Evolutionary conservation across 805 yeast genomes (phyloP), one percentile per base, ranked within the genome.

Genomic region (Saturnispora gosingensis): DNA sequence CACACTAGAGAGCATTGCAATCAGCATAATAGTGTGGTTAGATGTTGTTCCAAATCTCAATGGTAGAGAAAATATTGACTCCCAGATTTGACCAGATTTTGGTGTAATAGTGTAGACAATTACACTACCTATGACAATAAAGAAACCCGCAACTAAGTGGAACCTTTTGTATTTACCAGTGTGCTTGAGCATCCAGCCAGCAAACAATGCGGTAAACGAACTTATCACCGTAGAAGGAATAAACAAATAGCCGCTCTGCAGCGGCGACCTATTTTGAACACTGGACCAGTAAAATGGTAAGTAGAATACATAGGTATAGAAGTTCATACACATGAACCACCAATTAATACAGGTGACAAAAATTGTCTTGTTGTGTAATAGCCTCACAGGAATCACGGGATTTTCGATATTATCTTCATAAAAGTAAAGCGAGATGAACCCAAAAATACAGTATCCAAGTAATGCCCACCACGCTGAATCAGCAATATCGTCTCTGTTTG

Each of bases 1-100:
- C 2, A 83, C 91, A 2, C 90, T 78, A 0, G 91, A 81, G 45
- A 87, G 82, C 64, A 87, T 72, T 0, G 93, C 84, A 34, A 86
- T 67, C 46, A 87, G 69, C 0, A 89, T 80, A 2, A 85, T 78
- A 0, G 93, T 86, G 54, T 86, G 71, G 63, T 81, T 72, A 3
- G 78, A 68, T 1, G 91, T 78, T 58, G 83, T 82, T 1, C 85
- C 85, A 30, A 79, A 67, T 4, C 91, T 87, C 9, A 80, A 77
- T 10, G 81, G 66, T 20, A 77, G 58, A 53, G 80, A 61, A 36
- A 76, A 62, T 1, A 72, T 46, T 52, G 65, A 75, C 51, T 79
- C 82, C 10, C 58, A 54, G 51, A 69, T 53, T 13, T 61, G 50
- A 18, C 55, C 45, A 32, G 58, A 55, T 1, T 51, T 13, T 4